phyloP scores from a whole-genome alignment of 1,139 yeast genomes.

The Magnusiomyces magnusii region DNA sequence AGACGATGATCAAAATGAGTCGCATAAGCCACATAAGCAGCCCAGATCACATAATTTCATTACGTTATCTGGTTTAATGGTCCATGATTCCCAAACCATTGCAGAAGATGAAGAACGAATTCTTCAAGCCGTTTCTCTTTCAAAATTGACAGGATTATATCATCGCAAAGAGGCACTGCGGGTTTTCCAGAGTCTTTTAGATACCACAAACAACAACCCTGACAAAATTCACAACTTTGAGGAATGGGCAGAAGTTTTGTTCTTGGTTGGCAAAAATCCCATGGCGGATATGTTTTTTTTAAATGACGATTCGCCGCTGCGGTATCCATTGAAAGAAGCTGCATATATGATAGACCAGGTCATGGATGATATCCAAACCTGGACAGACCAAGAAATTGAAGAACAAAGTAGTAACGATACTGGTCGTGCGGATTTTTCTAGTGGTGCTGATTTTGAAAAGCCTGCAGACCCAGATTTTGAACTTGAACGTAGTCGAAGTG shows the following conservation, averaged over 20 bases:
- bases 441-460: too few relatives aligned
- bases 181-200: background rate
- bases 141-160: background rate
- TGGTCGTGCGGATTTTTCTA: too few relatives aligned
- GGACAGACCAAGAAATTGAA: background rate
- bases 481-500: too few relatives aligned
- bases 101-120: background rate
- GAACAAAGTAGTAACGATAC: too few relatives aligned
- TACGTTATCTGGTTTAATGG: background rate
- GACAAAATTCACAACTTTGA: constrained; percentile 5
- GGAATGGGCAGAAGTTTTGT: constrained; percentile 3
- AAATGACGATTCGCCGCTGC: background rate
- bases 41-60: background rate
- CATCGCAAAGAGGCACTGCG: background rate
- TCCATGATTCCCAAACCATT: background rate
- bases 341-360: constrained; percentile 1
- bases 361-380: background rate
- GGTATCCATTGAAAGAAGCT: constrained; percentile 1
- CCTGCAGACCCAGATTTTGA: too few relatives aligned
- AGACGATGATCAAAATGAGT: too few relatives aligned
- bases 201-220: background rate
- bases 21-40: too few relatives aligned
- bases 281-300: constrained; percentile 2
- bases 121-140: background rate
- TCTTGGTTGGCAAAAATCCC: background rate